Conservation (phyloP, 805 yeast genomes). For the Grigorovia jiainica region DNA sequence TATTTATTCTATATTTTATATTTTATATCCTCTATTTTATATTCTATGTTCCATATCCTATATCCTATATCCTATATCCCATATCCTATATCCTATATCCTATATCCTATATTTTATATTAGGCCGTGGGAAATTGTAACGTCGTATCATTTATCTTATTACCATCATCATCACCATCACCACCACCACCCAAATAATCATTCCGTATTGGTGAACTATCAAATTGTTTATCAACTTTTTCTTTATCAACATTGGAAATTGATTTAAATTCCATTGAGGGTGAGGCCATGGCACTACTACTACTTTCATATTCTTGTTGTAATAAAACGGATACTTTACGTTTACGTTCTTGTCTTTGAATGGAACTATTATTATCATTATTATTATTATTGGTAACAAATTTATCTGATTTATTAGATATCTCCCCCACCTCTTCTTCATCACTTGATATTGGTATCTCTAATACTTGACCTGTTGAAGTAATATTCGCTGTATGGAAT, state of each 20-base stretch:
- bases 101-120: background rate
- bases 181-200: background rate
- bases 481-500: slow-evolving; percentile 16
- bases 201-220: slow-evolving; percentile 5
- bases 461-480: slow-evolving; percentile 19
- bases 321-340: slow-evolving; percentile 25
- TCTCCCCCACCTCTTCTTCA: slow-evolving; percentile 12
- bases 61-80: no score
- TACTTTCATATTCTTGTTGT: slow-evolving; percentile 28
- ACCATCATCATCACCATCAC: no score
- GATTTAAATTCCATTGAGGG: slow-evolving; percentile 8
- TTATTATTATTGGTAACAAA: slow-evolving; percentile 1
- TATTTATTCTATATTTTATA: no score
- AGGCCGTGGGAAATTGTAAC: slow-evolving; percentile 2
- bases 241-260: background rate
- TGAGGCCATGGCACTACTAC: slow-evolving; percentile 24
- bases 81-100: no score
- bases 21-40: no score
- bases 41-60: no score
- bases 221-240: background rate
- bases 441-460: slow-evolving; percentile 24
- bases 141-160: background rate
- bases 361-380: slow-evolving; percentile 7
- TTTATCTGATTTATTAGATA: background rate
- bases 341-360: slow-evolving; percentile 22